Conservation (phyloP, 1,284 basidiomycete genomes). For the Cutaneotrichosporon dermatis region DNA sequence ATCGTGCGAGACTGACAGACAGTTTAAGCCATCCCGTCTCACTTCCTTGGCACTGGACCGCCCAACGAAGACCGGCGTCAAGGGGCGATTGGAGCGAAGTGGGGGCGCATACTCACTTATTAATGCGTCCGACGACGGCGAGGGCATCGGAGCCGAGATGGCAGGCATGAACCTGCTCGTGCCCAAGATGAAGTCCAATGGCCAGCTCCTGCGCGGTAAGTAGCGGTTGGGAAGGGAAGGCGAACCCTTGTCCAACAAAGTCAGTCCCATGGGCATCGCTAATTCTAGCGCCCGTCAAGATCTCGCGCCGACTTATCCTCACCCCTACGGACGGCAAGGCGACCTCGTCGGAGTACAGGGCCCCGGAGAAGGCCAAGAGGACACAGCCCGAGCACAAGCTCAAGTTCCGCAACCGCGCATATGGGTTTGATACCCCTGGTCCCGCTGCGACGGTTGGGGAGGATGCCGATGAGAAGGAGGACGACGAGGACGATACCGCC, state of each 20-base stretch:
- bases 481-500: not conserved
- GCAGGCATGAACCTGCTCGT: constrained; percentile 41
- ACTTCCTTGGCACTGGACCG: constrained; percentile 18
- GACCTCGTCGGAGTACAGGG: not conserved
- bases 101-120: constrained; percentile 28
- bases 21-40: constrained; percentile 43
- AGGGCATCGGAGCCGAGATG: constrained; percentile 42
- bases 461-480: not conserved
- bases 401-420: constrained; percentile 43
- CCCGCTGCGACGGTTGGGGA: constrained; percentile 13
- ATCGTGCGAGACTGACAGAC: not conserved
- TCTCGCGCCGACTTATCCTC: constrained; percentile 38
- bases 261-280: not conserved
- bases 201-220: constrained; percentile 39
- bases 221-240: not conserved
- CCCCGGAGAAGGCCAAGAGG: constrained; percentile 24
- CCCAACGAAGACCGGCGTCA: not conserved
- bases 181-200: constrained; percentile 24
- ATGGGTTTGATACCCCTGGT: constrained; percentile 38
- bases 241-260: no score
- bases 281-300: constrained; percentile 35
- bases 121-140: constrained; percentile 16
- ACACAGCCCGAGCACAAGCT: constrained; percentile 35
- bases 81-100: constrained; percentile 31
- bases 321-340: constrained; percentile 19